These are phyloP conservation scores for Citrus unshiu DNA, from an alignment of 345 rosid species.

Conservation along the genomic window DNA sequence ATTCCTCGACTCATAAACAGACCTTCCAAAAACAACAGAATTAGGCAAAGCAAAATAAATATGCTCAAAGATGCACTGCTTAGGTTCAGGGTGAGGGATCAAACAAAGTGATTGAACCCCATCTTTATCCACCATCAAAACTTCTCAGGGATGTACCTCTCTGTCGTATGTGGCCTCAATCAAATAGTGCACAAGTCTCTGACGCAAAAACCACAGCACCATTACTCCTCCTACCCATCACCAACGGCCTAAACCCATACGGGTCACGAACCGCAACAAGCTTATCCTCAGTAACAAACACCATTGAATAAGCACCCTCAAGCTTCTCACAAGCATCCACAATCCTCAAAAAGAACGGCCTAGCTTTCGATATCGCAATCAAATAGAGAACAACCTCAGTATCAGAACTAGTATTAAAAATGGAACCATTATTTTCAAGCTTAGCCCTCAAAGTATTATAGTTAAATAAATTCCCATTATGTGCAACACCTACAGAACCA, in stretches of 20 bases:
- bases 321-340: conserved; percentile 91
- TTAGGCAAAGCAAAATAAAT: too few relatives aligned
- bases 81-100: too few relatives aligned
- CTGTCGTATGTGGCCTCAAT: conserved; percentile 60
- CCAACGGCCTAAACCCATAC: conserved; percentile 81
- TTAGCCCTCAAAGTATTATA: conserved; percentile 56
- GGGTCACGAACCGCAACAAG: conserved; percentile 95
- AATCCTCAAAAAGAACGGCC: conserved; percentile 84
- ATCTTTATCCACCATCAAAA: too few relatives aligned
- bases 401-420: conserved; percentile 90
- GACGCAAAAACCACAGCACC: conserved; percentile 94
- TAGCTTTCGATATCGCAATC: conserved; percentile 84
- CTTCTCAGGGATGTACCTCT: too few relatives aligned
- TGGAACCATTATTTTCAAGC: conserved; percentile 90
- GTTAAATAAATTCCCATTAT: conserved; percentile 90
- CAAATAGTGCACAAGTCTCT: conserved; percentile 94
- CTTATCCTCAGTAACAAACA: conserved; percentile 87
- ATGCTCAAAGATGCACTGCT: too few relatives aligned
- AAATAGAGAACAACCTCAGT: conserved; percentile 97
- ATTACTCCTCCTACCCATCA: conserved; percentile 94
- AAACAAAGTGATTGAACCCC: too few relatives aligned
- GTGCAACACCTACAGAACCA: conserved; percentile 93
- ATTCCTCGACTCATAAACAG: too few relatives aligned
- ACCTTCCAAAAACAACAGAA: too few relatives aligned
- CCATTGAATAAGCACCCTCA: conserved; percentile 93